These are phyloP conservation scores for Amaranthus palmeri DNA, from an alignment of 148 eudicot genomes.

Conservation along the genomic window DNA sequence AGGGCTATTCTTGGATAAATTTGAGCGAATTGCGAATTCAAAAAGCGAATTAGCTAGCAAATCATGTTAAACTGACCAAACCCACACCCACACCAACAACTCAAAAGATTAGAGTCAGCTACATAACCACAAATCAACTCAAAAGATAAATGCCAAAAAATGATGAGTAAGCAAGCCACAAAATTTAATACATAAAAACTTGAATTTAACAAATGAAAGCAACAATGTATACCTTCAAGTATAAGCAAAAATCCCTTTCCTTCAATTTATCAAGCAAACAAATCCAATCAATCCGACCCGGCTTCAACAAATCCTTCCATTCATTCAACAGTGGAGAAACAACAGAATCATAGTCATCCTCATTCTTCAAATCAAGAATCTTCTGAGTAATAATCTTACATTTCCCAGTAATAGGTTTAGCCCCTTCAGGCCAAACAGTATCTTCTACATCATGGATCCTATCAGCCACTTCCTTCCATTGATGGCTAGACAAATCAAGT, in stretches of 20 bases:
- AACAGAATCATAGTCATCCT: constrained; percentile 47
- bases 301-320: constrained; percentile 69
- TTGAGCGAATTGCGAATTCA: no score
- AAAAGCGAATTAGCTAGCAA: no score
- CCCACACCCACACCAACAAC: no score
- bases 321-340: constrained; percentile 51
- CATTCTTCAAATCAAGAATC: constrained; percentile 45
- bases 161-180: neutral
- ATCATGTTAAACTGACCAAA: no score
- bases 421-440: constrained; percentile 59
- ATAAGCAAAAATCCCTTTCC: constrained; percentile 35
- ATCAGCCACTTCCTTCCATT: constrained; percentile 82
- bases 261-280: constrained; percentile 55
- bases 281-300: constrained; percentile 79
- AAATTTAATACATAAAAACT: neutral
- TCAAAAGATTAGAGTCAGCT: neutral
- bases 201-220: neutral
- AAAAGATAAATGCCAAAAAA: neutral
- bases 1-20: no score
- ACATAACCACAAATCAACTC: neutral
- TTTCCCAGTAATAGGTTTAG: constrained; percentile 68
- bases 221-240: constrained; percentile 51
- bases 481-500: constrained; percentile 70
- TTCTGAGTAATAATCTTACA: constrained; percentile 66
- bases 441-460: constrained; percentile 60